phyloP scores from a whole-genome alignment of 352 stramenopile genomes.

The Globisporangium lucens region DNA sequence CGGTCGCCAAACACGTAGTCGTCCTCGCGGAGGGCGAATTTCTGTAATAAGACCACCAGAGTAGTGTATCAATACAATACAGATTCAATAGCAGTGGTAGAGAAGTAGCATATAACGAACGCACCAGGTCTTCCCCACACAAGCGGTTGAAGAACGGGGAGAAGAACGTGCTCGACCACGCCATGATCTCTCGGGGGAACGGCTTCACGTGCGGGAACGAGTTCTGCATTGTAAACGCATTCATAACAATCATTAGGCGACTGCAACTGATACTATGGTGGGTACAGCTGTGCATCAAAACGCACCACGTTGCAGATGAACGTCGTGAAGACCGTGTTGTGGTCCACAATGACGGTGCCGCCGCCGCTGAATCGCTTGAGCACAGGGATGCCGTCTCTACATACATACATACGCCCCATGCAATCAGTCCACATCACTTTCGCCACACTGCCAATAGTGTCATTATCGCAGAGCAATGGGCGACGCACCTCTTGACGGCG shows the following conservation, averaged over 20 bases:
- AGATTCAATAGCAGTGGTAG: background rate
- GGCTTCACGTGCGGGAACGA: slow-evolving; percentile 72
- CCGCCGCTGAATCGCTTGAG: slow-evolving; percentile 96
- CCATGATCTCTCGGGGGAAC: slow-evolving; percentile 92
- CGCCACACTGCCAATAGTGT: background rate
- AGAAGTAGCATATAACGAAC: slow-evolving; percentile 1
- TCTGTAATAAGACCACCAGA: slow-evolving; percentile 21
- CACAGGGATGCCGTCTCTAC: slow-evolving; percentile 78
- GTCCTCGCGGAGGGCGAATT: slow-evolving; percentile 92
- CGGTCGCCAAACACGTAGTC: slow-evolving; percentile 95
- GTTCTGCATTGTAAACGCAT: slow-evolving; percentile 30
- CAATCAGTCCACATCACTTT: background rate
- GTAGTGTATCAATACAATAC: background rate
- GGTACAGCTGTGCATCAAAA: background rate
- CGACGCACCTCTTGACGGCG: slow-evolving; percentile 62
- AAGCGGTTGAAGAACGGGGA: slow-evolving; percentile 71
- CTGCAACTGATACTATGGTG: background rate
- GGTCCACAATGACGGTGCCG: slow-evolving; percentile 96
- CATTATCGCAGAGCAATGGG: background rate
- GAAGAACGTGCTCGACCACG: slow-evolving; percentile 86
- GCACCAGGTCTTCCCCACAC: slow-evolving; percentile 25
- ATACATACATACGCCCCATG: background rate
- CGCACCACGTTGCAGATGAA: slow-evolving; percentile 87
- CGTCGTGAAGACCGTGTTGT: slow-evolving; percentile 90
- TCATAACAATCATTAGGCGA: background rate